phyloP scores from a whole-genome alignment of 768 basidiomycete species.

The Baorangia bicolor region DNA sequence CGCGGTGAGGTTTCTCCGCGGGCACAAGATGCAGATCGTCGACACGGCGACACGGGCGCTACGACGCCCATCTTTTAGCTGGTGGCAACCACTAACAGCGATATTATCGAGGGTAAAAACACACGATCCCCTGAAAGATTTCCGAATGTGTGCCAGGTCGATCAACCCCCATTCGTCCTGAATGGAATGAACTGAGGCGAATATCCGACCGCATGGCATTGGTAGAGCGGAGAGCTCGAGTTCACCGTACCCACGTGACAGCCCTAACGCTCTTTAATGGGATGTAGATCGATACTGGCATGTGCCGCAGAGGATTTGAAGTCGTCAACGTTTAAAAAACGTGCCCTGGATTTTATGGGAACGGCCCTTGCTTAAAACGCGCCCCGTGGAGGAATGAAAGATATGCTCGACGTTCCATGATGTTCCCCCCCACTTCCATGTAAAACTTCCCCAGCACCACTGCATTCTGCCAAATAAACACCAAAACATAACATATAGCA shows the following conservation, averaged over 20 bases:
- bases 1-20: background rate
- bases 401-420: background rate
- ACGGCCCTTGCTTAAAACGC: background rate
- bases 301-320: background rate
- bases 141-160: background rate
- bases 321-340: conserved; percentile 1
- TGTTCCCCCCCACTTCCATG: background rate
- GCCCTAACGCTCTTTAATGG: background rate
- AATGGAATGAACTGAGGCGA: background rate
- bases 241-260: conserved; percentile 1
- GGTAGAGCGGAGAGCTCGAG: background rate
- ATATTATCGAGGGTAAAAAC: background rate
- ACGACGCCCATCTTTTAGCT: background rate
- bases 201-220: background rate
- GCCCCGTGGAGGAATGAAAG: background rate
- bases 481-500: conserved; percentile 18
- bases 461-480: background rate
- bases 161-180: conserved; percentile 2
- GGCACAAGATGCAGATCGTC: background rate
- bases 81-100: background rate
- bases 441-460: background rate
- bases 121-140: background rate
- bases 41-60: background rate
- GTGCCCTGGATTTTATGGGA: conserved; percentile 2
- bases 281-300: background rate